Base-by-base conservation (phyloP, 257 asterid species). In the Forsythia suspensa region DNA sequence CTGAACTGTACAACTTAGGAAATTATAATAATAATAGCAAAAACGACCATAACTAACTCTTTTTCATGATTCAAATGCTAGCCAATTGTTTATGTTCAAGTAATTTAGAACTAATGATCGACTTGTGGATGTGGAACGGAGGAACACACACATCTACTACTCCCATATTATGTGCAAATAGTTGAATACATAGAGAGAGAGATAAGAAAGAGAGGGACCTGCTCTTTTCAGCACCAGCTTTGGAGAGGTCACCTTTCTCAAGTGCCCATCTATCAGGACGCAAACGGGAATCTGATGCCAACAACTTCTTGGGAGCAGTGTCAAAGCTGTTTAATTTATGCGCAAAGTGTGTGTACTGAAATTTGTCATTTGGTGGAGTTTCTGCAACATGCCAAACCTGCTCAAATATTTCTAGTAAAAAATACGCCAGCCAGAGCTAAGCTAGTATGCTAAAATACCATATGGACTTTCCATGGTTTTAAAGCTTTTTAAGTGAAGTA, bases 221-320 rank as follows among this genome's bases (percentile, higher is more conserved):
- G 99, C 95, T 92, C 82, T 96, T 96, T 77, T 89, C 95, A 44
- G 93, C 72, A 70, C 99, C 97, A 80, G 98, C 96, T 87, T 89
- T 96, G 75, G 97, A 80, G 40, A 94, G 80, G 84, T 96, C 99
- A 69, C 98, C 98, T 81, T 91, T 90, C 92, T 96, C 99, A 82
- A 96, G 98, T 72, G 98, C 98, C 80, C 80, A 90, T 84, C 99
- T 88, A 86, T 94, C 98, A 73, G 98, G 98, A 59, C 99, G 98
- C 79, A 96, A 82, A 71, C 99, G 97, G 76, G 99, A 96, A 91
- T 96, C 99, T 24, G 98, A 94, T 51, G 96, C 81, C 82, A 96
- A 80, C 84, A 96, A 74, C 88, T 94, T 94, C 92, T 88, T 90
- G 29, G 99, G 97, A 63, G 96, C 98, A 70, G 98, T 92, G 79